Evolutionary conservation across 2,329 filamentous ascomycete genomes (phyloP).

Genomic region (Venturia oleaginea): DNA sequence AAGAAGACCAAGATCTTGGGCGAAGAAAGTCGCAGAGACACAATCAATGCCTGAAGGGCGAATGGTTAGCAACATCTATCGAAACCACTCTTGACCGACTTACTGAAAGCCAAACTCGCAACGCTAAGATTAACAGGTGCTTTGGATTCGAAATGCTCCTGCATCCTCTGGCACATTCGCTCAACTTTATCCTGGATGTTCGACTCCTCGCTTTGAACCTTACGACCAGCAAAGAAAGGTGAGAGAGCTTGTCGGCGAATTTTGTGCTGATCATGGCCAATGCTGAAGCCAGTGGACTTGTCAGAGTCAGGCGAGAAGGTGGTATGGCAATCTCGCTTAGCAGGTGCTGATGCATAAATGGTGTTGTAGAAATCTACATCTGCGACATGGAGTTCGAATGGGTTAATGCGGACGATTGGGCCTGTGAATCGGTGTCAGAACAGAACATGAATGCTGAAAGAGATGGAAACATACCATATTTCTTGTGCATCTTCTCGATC

Average conservation of each 20-base stretch:
- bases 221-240: slow-evolving; percentile 26
- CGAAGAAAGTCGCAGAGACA: background rate
- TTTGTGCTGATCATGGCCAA: slow-evolving; percentile 20
- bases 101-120: background rate
- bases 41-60: background rate
- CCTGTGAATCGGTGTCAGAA: slow-evolving; percentile 15
- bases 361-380: slow-evolving; percentile 17
- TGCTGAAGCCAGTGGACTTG: slow-evolving; percentile 10
- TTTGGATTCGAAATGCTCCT: background rate
- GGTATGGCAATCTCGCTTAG: background rate
- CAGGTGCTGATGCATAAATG: slow-evolving; percentile 4
- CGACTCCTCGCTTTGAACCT: slow-evolving; percentile 21
- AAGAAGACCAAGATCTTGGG: background rate
- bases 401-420: slow-evolving; percentile 21
- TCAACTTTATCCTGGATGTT: slow-evolving; percentile 22
- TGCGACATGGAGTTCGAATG: slow-evolving; percentile 19
- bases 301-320: slow-evolving; percentile 7
- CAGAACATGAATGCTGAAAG: background rate
- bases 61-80: background rate
- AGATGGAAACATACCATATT: slow-evolving; percentile 9
- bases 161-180: slow-evolving; percentile 15
- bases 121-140: background rate
- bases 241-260: slow-evolving; percentile 23
- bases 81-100: background rate
- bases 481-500: slow-evolving; percentile 11